Evolutionary conservation across 1,284 basidiomycete genomes (phyloP).

Genomic region (Trametes polyzona): DNA sequence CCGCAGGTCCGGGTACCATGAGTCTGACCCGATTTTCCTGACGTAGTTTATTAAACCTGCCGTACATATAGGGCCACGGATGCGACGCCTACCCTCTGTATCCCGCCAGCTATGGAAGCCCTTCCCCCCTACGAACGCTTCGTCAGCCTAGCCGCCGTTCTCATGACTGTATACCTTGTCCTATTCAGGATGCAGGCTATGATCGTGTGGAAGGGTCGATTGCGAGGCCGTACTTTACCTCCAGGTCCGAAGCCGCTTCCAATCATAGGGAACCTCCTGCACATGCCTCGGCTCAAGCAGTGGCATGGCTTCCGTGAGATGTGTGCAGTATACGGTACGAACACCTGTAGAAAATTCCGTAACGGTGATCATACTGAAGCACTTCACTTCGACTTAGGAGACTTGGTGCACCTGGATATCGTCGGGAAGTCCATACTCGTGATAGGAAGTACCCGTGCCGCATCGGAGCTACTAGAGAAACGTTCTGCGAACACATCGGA

Average conservation of each 20-base stretch:
- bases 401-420: slow-evolving; percentile 8
- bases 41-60: too few relatives aligned
- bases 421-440: slow-evolving; percentile 9
- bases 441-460: slow-evolving; percentile 12
- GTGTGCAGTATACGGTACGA: neutral
- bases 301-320: neutral
- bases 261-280: neutral
- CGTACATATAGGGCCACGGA: too few relatives aligned
- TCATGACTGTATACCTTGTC: neutral
- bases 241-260: neutral
- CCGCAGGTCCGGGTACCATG: too few relatives aligned
- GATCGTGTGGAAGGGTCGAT: neutral
- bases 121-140: neutral
- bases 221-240: neutral
- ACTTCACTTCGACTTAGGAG: too few relatives aligned
- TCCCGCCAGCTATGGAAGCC: neutral
- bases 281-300: neutral
- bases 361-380: neutral
- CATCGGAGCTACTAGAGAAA: slow-evolving; percentile 15
- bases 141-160: neutral
- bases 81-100: too few relatives aligned
- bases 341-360: too few relatives aligned
- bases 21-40: too few relatives aligned
- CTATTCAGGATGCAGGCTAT: neutral
- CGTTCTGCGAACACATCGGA: slow-evolving; percentile 17